Conservation (phyloP, 108 stramenopile species). For the Schizochytrium sp. region DNA sequence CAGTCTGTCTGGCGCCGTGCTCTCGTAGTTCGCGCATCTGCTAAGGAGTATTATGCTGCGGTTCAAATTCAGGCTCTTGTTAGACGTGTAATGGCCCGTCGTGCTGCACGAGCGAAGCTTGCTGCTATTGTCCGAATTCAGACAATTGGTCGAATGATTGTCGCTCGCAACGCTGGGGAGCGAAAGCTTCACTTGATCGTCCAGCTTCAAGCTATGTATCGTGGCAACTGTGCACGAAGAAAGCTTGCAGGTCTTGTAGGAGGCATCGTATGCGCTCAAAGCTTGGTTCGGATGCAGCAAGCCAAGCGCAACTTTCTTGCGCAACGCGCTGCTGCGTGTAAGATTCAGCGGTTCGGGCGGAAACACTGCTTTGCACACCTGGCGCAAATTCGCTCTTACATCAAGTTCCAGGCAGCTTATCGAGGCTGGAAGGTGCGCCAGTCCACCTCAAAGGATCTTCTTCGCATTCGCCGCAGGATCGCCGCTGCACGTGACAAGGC, state of each 20-base stretch:
- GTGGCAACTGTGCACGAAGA: not conserved
- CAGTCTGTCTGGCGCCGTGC: not conserved
- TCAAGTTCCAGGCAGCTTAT: slow-evolving; percentile 31
- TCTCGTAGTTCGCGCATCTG: not conserved
- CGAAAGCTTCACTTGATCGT: not conserved
- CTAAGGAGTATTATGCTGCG: not conserved
- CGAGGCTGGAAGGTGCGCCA: slow-evolving; percentile 34
- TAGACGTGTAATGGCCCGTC: not conserved
- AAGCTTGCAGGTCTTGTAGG: not conserved
- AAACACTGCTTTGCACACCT: slow-evolving; percentile 11
- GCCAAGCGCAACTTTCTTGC: not conserved
- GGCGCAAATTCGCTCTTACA: not conserved
- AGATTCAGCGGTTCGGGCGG: not conserved
- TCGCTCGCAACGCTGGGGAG: not conserved
- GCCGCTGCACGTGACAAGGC: slow-evolving; percentile 16
- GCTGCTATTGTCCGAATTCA: not conserved
- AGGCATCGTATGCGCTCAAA: not conserved
- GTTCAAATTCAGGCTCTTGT: not conserved
- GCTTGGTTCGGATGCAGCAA: slow-evolving; percentile 16
- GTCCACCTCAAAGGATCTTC: not conserved
- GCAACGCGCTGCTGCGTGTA: not conserved
- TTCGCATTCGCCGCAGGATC: slow-evolving; percentile 8
- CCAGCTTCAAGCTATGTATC: not conserved
- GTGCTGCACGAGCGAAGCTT: not conserved
- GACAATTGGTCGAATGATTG: not conserved